These are phyloP conservation scores for Clitocybe nebularis DNA, from an alignment of 1,284 basidiomycete genomes.

Conservation along the genomic window DNA sequence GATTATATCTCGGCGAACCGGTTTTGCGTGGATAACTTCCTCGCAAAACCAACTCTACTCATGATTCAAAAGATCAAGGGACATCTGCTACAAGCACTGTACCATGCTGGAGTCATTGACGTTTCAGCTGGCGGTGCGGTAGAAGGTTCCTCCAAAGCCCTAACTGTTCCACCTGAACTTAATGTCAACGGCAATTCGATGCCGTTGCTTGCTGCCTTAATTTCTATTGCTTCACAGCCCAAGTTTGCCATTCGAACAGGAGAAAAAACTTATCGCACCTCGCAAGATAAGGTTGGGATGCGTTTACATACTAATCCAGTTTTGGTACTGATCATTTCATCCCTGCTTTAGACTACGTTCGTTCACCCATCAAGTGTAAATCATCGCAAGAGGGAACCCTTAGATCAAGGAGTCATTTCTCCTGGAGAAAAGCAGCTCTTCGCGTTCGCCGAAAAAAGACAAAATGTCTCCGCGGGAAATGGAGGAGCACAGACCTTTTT, in stretches of 20 bases:
- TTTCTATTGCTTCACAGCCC: conserved; percentile 87
- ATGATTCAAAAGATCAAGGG: conserved; percentile 84
- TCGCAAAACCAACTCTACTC: conserved; percentile 80
- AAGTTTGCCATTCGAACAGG: conserved; percentile 88
- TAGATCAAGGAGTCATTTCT: conserved; percentile 32
- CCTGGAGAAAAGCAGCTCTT: conserved; percentile 71
- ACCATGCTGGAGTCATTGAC: conserved; percentile 79
- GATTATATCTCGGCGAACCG: conserved; percentile 64
- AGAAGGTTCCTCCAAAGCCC: conserved; percentile 20
- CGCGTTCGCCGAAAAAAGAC: conserved; percentile 84
- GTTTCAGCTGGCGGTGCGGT: conserved; percentile 63
- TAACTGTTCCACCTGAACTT: conserved; percentile 61
- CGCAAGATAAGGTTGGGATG: conserved; percentile 77
- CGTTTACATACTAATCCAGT: conserved; percentile 3
- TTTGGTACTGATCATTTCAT: conserved; percentile 1
- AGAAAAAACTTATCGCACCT: conserved; percentile 73
- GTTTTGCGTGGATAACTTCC: conserved; percentile 87
- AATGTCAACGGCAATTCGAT: conserved; percentile 75
- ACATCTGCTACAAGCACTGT: conserved; percentile 77
- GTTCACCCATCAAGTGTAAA: conserved; percentile 91
- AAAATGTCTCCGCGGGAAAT: conserved; percentile 58
- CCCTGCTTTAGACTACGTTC: conserved; percentile 49
- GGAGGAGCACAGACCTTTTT: conserved; percentile 66
- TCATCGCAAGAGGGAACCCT: conserved; percentile 59
- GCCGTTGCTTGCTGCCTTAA: conserved; percentile 82